Percentiles rank a stretch among this genome's conserved stretches.
Evolutionary conservation across 306 rosid species (phyloP).

Genomic region (Lathyrus tuberosus): DNA sequence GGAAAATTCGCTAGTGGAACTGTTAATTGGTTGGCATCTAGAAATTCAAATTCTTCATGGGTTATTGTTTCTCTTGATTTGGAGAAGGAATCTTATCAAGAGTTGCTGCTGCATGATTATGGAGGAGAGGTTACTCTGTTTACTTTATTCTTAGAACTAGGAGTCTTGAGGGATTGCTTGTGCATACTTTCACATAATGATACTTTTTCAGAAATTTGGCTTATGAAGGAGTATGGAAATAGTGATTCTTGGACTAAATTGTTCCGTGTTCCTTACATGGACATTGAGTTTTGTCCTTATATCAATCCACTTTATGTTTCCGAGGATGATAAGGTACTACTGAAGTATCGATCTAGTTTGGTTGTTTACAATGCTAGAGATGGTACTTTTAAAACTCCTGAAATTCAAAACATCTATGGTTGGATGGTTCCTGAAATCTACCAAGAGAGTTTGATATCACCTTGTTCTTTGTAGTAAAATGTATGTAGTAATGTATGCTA

Average conservation of each 20-base stretch:
- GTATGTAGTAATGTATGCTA: too few species aligned
- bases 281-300: background rate
- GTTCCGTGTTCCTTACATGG: conserved; percentile 4
- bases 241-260: conserved; percentile 43
- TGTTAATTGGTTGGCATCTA: conserved; percentile 38
- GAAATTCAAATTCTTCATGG: background rate
- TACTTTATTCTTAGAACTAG: background rate
- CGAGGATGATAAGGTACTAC: conserved; percentile 32
- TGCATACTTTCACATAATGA: background rate
- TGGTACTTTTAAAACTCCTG: background rate
- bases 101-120: conserved; percentile 35
- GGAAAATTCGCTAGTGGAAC: conserved; percentile 43
- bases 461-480: too few species aligned
- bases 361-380: conserved; percentile 32
- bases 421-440: background rate
- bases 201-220: conserved; percentile 22
- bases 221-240: conserved; percentile 45
- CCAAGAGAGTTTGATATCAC: conserved; percentile 43
- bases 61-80: conserved; percentile 46
- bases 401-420: background rate
- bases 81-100: conserved; percentile 36
- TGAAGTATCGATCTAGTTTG: background rate
- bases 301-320: background rate
- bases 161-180: conserved; percentile 35
- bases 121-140: background rate